Conservation (phyloP, 176 grass and related monocot genomes). For the Zoysia pacifica region DNA sequence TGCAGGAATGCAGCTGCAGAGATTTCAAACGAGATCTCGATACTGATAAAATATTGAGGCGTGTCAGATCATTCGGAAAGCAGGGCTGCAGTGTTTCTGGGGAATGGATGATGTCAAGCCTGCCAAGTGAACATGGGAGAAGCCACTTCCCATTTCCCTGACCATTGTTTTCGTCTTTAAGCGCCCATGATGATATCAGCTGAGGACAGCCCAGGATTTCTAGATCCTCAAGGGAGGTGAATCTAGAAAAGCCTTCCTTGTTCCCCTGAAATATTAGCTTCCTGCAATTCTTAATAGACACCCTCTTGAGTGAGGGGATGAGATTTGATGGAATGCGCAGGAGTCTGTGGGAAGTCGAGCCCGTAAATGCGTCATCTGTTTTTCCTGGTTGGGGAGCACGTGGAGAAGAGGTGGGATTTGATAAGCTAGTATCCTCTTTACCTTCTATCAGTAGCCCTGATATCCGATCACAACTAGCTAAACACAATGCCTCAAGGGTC, state of each 20-base stretch:
- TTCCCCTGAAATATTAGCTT: background rate
- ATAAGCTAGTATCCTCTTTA: background rate
- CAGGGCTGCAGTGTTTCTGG: too few relatives aligned
- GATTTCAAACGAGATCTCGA: too few relatives aligned
- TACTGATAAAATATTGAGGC: too few relatives aligned
- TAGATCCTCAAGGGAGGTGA: background rate
- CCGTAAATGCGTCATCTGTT: background rate
- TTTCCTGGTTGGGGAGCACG: background rate
- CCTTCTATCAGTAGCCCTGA: background rate
- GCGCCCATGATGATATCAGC: too few relatives aligned
- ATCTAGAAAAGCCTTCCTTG: background rate
- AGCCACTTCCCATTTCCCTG: too few relatives aligned
- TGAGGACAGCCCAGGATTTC: fast-evolving
- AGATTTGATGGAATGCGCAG: background rate
- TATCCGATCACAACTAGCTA: background rate
- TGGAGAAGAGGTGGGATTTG: background rate
- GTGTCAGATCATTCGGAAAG: too few relatives aligned
- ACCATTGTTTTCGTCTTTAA: too few relatives aligned
- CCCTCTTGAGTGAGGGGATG: background rate
- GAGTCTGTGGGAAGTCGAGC: background rate
- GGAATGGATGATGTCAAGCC: too few relatives aligned
- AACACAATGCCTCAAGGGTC: background rate
- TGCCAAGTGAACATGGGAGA: too few relatives aligned
- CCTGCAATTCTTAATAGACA: fast-evolving
- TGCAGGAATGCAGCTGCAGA: too few relatives aligned